Percentiles rank a stretch among this genome's conserved stretches.
phyloP scores from a whole-genome alignment of 2,329 filamentous ascomycete species.

The Sarocladiaceae sp. region DNA sequence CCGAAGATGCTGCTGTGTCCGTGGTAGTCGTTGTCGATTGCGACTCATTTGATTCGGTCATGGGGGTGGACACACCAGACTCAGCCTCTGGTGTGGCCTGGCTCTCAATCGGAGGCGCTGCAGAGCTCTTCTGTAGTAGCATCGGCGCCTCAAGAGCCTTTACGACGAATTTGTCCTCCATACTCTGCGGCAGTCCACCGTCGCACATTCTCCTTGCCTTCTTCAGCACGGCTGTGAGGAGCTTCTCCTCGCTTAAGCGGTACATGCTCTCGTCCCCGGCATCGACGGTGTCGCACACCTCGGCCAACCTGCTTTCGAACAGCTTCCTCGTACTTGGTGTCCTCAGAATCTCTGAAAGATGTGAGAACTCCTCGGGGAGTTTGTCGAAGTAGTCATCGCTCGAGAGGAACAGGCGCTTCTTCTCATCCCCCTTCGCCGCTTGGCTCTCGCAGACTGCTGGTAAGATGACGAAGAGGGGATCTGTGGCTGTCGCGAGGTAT shows the following conservation, averaged over 20 bases:
- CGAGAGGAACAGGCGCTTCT: slow-evolving; percentile 60
- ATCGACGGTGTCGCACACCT: slow-evolving; percentile 74
- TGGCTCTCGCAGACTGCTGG: slow-evolving; percentile 55
- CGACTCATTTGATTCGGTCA: slow-evolving; percentile 29
- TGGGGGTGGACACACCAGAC: slow-evolving; percentile 20
- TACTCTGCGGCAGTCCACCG: slow-evolving; percentile 62
- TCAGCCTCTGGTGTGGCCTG: slow-evolving; percentile 14
- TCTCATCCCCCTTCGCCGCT: slow-evolving; percentile 32
- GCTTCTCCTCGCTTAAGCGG: slow-evolving; percentile 66
- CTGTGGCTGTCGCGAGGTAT: slow-evolving; percentile 77
- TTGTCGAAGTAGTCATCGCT: slow-evolving; percentile 67
- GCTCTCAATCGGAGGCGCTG: slow-evolving; percentile 9
- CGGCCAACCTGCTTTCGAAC: slow-evolving; percentile 60
- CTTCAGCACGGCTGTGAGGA: slow-evolving; percentile 55
- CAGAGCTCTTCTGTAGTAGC: slow-evolving; percentile 57
- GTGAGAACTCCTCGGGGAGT: slow-evolving; percentile 46
- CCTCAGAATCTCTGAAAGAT: slow-evolving; percentile 52
- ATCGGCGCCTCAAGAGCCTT: slow-evolving; percentile 72
- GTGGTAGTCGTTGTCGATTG: slow-evolving; percentile 33
- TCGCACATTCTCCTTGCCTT: slow-evolving; percentile 69
- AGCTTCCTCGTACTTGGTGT: slow-evolving; percentile 36
- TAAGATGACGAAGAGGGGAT: slow-evolving; percentile 77
- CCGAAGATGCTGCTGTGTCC: slow-evolving; percentile 26
- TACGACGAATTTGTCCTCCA: slow-evolving; percentile 80
- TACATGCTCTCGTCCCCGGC: slow-evolving; percentile 83